Percentiles rank a stretch among this genome's conserved stretches.
These are phyloP conservation scores for Xylariales sp. DNA, from an alignment of 2,329 filamentous ascomycete species.

Conservation along the genomic window DNA sequence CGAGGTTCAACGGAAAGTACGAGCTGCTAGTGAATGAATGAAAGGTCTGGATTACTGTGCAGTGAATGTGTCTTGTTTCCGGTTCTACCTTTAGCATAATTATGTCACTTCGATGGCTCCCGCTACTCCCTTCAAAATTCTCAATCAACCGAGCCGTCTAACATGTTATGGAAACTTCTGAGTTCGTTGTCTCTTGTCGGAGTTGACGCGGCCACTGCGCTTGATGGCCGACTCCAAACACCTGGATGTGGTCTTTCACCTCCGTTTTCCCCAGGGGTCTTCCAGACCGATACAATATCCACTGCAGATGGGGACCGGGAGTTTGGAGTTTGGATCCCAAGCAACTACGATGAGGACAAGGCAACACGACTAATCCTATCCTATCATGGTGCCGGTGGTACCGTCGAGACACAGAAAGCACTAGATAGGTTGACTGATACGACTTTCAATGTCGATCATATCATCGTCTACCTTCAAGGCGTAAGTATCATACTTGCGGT, in stretches of 20 bases:
- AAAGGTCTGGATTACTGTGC: too few species aligned
- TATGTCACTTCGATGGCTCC: too few species aligned
- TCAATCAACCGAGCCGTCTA: too few species aligned
- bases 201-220: too few species aligned
- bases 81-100: too few species aligned
- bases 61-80: too few species aligned
- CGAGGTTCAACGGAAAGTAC: too few species aligned
- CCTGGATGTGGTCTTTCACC: neutral
- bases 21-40: too few species aligned
- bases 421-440: conserved; percentile 6
- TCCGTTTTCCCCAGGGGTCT: neutral
- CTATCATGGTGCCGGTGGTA: conserved; percentile 5
- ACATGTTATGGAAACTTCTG: too few species aligned
- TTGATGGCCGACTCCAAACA: neutral
- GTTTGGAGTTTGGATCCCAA: conserved; percentile 4
- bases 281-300: neutral
- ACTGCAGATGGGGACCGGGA: neutral
- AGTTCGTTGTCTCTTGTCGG: too few species aligned
- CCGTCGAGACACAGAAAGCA: neutral
- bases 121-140: too few species aligned
- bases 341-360: neutral
- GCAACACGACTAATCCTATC: conserved; percentile 3
- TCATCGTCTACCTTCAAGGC: conserved; percentile 5
- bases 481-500: conserved; percentile 3
- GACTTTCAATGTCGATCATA: conserved; percentile 8